Conservation (phyloP, 1,284 basidiomycete genomes). For the Cutaneotrichosporon sp. region DNA sequence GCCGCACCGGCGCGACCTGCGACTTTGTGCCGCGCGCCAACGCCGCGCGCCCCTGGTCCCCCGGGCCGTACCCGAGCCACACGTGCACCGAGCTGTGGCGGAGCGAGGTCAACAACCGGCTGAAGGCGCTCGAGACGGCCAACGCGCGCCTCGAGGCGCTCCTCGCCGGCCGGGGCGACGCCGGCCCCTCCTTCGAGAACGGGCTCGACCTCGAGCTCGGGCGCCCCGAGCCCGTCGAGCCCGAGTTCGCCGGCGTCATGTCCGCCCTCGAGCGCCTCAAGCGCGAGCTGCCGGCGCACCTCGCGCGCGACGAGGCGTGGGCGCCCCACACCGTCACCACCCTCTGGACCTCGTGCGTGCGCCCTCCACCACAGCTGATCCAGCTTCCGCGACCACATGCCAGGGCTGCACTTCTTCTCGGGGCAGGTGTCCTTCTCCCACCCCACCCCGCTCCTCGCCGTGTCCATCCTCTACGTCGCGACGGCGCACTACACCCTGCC, state of each 20-base stretch:
- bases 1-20: conserved; percentile 23
- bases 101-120: conserved; percentile 21
- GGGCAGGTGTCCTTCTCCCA: conserved; percentile 29
- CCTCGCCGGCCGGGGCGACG: conserved; percentile 5
- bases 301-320: conserved; percentile 21
- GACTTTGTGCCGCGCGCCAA: conserved; percentile 30
- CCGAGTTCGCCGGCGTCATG: conserved; percentile 16
- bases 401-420: conserved; percentile 28
- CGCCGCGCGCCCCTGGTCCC: conserved; percentile 24
- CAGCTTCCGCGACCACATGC: conserved; percentile 31
- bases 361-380: not conserved
- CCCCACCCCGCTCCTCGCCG: conserved; percentile 27
- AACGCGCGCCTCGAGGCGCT: conserved; percentile 20
- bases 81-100: conserved; percentile 31
- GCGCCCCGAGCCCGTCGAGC: not conserved
- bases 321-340: conserved; percentile 5
- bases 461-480: conserved; percentile 27
- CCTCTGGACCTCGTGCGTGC: conserved; percentile 27
- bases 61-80: conserved; percentile 24
- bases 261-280: conserved; percentile 19
- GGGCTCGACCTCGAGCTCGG: conserved; percentile 16
- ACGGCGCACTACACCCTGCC: conserved; percentile 24
- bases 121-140: conserved; percentile 23
- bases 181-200: not conserved
- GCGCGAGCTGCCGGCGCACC: conserved; percentile 20